Evolutionary conservation across 1,284 basidiomycete species (phyloP), one percentile per base, ranked within the genome.

Genomic region (Paramarasmius palmivorus): DNA sequence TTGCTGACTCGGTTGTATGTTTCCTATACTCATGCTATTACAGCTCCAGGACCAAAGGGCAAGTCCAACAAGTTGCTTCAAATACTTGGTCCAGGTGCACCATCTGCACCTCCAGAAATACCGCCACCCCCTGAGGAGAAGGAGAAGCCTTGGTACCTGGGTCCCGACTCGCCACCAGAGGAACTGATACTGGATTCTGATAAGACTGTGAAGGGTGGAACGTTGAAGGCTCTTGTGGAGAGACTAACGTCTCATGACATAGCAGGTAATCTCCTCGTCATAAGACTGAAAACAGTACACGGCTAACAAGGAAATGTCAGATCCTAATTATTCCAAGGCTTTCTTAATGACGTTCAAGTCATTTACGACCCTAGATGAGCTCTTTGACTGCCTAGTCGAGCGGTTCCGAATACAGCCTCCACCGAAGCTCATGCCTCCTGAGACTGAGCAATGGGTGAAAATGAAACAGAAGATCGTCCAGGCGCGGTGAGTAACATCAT

Each of bases 281-380:
- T 45, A 15, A 15, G 22, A 17, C 14, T 23, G 37, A 36, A 42
- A 20, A 17, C 35, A 36, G 17, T 39, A 45, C 26, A 32, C 54
- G 38, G 8, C 46, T 50, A 54, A 26, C 34, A 20, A 25, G 53
- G 53, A 36, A 52, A 51, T 36, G 52, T 22, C 63, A 90, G 94
- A 95, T 68, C 77, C 84, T 0, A 83, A 84, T 5, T 99, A 93
- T 73, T 92, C 87, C 67, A 90, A 92, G 67, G 90, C 95, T 1
- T 99, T 99, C 81, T 71, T 99, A 57, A 90, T 98, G 82, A 99
- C 97, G 1, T 98, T 95, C 77, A 93, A 95, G 61, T 96, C 94
- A 0, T 99, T 99, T 70, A 94, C 93, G 14, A 89, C 88, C 1
- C 76, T 93, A 17, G 82, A 93, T 53, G 89, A 94, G 55, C 73